Evolutionary conservation across 2,329 filamentous ascomycete species (phyloP).

Genomic region (Drechslera avenae): DNA sequence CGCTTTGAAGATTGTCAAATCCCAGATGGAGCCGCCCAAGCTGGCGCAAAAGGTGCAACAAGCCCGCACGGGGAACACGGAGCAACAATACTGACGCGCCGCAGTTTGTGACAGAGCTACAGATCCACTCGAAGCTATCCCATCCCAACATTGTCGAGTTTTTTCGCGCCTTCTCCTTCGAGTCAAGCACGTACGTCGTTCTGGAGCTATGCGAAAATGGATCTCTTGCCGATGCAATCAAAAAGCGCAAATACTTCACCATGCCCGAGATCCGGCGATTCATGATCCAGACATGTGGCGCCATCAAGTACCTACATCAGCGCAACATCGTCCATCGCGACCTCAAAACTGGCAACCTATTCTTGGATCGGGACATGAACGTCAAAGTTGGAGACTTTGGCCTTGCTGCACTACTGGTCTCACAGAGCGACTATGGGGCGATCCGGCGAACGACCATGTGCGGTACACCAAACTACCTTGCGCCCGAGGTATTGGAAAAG

Average conservation of each 20-base stretch:
- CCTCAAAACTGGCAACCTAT: constrained; percentile 97
- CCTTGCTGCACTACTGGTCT: constrained; percentile 86
- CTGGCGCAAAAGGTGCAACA: constrained; percentile 78
- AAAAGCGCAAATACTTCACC: constrained; percentile 85
- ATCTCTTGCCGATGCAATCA: constrained; percentile 97
- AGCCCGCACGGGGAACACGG: neutral
- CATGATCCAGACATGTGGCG: constrained; percentile 91
- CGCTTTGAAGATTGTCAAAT: constrained; percentile 83
- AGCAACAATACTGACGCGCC: constrained; percentile 28
- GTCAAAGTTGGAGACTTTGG: constrained; percentile 98
- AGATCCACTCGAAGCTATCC: constrained; percentile 97
- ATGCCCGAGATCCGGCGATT: constrained; percentile 94
- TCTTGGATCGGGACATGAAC: constrained; percentile 93
- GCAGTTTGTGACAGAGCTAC: constrained; percentile 79
- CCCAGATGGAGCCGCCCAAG: constrained; percentile 76
- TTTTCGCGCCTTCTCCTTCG: constrained; percentile 88
- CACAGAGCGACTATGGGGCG: constrained; percentile 85
- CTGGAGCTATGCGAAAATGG: constrained; percentile 94
- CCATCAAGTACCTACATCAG: constrained; percentile 96
- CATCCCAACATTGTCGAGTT: constrained; percentile 97
- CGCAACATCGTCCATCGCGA: constrained; percentile 97
- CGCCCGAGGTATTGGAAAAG: constrained; percentile 93
- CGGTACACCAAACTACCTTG: constrained; percentile 97
- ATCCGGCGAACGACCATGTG: constrained; percentile 86
- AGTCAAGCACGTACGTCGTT: constrained; percentile 88